Conservation (phyloP, 2,329 filamentous ascomycete genomes). For the Fusarium concolor region DNA sequence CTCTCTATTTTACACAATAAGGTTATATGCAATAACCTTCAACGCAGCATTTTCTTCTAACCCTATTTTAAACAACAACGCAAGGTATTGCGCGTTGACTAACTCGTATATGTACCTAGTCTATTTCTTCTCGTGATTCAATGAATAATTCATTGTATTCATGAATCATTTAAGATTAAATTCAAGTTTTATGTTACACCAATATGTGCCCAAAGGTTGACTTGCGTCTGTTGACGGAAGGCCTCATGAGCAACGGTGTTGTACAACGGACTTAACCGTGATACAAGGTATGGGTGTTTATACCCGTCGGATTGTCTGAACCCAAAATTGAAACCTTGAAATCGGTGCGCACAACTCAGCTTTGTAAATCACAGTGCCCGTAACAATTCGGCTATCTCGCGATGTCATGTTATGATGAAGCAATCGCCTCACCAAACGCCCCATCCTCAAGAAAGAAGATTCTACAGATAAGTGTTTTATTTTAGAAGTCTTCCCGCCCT, state of each 20-base stretch:
- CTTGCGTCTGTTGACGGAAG: neutral
- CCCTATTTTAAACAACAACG: too few relatives aligned
- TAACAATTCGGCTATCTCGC: neutral
- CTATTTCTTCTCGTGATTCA: too few relatives aligned
- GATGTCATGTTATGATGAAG: neutral
- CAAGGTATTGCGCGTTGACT: too few relatives aligned
- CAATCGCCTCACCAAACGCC: slow-evolving; percentile 17
- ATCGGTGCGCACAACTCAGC: too few relatives aligned
- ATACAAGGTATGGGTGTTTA: neutral
- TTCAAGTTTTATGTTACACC: neutral
- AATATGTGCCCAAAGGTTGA: neutral
- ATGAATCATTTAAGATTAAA: neutral
- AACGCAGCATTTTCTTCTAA: too few relatives aligned
- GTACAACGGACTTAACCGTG: neutral
- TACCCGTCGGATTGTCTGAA: neutral
- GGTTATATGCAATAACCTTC: too few relatives aligned
- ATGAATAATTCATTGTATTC: too few relatives aligned
- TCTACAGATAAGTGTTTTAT: neutral
- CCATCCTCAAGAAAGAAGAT: neutral
- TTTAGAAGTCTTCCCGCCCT: slow-evolving; percentile 5
- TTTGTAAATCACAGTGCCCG: neutral
- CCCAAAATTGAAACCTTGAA: too few relatives aligned
- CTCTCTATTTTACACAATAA: too few relatives aligned
- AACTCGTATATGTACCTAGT: neutral
- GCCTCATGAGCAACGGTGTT: slow-evolving; percentile 2